Evolutionary conservation across 2,329 filamentous ascomycete genomes (phyloP), one percentile per base, ranked within the genome.

Genomic region (Trichophyton rubrum): DNA sequence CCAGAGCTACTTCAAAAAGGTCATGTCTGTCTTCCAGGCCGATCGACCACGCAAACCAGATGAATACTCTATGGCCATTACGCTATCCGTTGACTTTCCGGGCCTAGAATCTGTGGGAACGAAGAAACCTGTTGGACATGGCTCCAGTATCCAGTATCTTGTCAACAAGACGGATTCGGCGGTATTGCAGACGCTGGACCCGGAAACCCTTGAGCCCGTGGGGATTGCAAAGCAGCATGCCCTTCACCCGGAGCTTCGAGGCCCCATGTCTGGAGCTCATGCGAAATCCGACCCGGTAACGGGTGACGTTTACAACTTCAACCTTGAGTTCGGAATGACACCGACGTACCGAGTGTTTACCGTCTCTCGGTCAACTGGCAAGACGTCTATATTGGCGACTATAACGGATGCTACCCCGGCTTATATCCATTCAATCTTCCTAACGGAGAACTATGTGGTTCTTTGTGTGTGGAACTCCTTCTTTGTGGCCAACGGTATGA

Each of bases 381-480:
- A 82, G 60, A 89, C 87, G 0, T 80, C 83, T 0, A 85, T 93
- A 17, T 79, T 95, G 0, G 88, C 88, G 2, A 85, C 81, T 0
- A 82, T 93, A 62, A 71, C 73, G 0, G 77, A 75, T 2, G 71
- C 73, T 3, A 74, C 77, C 2, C 70, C 86, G 0, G 85, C 88
- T 0, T 95, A 93, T 67, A 82, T 95, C n/a, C 90, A 95, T 73
- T 92, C 88, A 7, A 80, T 92, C 66, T 89, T 90, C 67, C 72
- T 95, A 27, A 87, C 88, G 0, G 74, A 82, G 15, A 82, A 85
- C 66, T 87, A 86, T 67, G 82, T 91, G 1, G 74, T 93, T 0
- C 75, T 95, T 3, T 90, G 87, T 68, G 74, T 93, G 0, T 90
- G 87, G 66, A 83, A 83, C 15, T 79, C 85, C 0, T 83, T 86